phyloP scores from a whole-genome alignment of 257 asterid species.

The Buddleja alternifolia region DNA sequence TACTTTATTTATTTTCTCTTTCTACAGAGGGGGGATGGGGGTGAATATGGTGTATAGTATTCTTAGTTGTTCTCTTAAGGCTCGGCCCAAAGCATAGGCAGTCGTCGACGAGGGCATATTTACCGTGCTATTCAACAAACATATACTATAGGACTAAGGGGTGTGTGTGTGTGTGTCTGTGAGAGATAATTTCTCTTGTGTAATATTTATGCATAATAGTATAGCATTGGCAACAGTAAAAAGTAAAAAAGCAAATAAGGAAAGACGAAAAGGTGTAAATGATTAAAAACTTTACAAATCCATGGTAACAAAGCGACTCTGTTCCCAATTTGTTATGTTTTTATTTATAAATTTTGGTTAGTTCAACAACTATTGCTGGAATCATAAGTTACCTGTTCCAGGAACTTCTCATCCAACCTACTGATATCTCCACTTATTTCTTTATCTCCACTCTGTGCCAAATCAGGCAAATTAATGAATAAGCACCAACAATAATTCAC shows the following conservation, averaged over 20 bases:
- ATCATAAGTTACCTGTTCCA: conserved; percentile 62
- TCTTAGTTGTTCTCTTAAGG: background rate
- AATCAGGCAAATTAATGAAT: conserved; percentile 49
- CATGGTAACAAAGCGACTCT: conserved; percentile 1
- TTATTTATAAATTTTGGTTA: background rate
- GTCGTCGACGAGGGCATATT: background rate
- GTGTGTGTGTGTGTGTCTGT: background rate
- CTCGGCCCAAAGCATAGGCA: background rate
- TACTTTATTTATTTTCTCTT: background rate
- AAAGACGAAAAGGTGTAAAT: background rate
- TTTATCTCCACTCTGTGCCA: conserved; percentile 63
- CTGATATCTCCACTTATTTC: conserved; percentile 60
- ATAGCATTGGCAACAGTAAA: background rate
- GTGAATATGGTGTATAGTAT: background rate
- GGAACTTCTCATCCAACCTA: conserved; percentile 61
- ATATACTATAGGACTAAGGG: background rate
- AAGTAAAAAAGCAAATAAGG: background rate
- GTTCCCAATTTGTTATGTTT: background rate
- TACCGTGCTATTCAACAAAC: background rate
- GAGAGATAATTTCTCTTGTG: background rate
- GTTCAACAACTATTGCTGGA: conserved; percentile 27
- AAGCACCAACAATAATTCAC: too few species aligned
- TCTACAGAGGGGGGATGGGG: background rate
- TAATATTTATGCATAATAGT: background rate
- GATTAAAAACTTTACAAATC: too few species aligned